Evolutionary conservation across 192 early-diverging fungal species (phyloP).

Genomic region (Backusella liffmaniae): DNA sequence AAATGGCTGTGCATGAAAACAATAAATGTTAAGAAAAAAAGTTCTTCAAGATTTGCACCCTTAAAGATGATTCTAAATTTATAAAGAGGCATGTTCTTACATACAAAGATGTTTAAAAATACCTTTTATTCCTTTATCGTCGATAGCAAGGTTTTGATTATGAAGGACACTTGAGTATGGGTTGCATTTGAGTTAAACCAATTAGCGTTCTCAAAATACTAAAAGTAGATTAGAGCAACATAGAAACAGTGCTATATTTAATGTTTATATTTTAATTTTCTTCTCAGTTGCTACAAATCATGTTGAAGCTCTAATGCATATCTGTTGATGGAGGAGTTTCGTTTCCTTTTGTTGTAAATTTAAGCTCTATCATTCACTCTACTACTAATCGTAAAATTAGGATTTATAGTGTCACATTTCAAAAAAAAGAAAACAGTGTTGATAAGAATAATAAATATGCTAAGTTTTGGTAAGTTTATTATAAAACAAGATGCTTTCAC

Average conservation of each 20-base stretch:
- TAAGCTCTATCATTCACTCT: not conserved
- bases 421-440: not conserved
- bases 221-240: not conserved
- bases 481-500: not conserved
- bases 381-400: not conserved
- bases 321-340: not conserved
- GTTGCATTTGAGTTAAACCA: not conserved
- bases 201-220: not conserved
- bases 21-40: not conserved
- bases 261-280: not conserved
- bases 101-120: not conserved
- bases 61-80: not conserved
- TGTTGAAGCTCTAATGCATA: not conserved
- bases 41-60: not conserved
- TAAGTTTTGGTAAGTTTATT: not conserved
- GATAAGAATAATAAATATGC: not conserved
- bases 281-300: constrained; percentile 6
- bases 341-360: not conserved
- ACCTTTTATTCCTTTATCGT: not conserved
- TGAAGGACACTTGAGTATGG: not conserved
- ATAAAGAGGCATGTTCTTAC: not conserved
- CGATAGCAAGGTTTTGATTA: not conserved
- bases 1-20: not conserved
- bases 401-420: not conserved
- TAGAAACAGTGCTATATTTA: not conserved